phyloP scores from a whole-genome alignment of 2,329 filamentous ascomycete species.

The Ilyonectria sp. region DNA sequence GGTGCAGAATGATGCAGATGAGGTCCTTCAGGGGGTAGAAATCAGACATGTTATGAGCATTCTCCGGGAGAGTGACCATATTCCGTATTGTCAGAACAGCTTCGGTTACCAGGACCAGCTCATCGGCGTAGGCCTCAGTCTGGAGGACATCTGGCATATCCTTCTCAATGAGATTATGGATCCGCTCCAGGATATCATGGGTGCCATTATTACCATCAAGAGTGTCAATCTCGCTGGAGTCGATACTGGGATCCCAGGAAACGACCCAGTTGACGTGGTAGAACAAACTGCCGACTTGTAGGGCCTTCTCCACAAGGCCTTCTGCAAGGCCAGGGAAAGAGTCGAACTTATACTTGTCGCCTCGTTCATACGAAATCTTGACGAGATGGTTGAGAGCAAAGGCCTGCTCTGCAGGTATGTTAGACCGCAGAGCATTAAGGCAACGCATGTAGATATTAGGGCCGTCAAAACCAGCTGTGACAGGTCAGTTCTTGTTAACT shows the following conservation, averaged over 20 bases:
- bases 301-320: conserved; percentile 86
- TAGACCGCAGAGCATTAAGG: conserved; percentile 85
- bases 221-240: conserved; percentile 66
- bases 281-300: conserved; percentile 84
- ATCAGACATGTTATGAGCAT: conserved; percentile 84
- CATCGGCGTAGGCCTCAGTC: conserved; percentile 78
- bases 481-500: conserved; percentile 31
- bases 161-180: conserved; percentile 73
- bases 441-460: conserved; percentile 94
- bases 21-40: conserved; percentile 85
- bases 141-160: conserved; percentile 79
- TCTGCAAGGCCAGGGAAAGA: conserved; percentile 92
- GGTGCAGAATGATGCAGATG: conserved; percentile 84
- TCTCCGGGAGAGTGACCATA: conserved; percentile 94
- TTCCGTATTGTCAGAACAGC: conserved; percentile 91
- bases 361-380: conserved; percentile 94
- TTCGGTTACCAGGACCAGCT: conserved; percentile 85
- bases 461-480: conserved; percentile 74
- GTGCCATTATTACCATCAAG: conserved; percentile 66
- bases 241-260: conserved; percentile 72
- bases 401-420: conserved; percentile 85
- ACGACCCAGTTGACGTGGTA: conserved; percentile 88
- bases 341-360: conserved; percentile 96
- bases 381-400: conserved; percentile 95
- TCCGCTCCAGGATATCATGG: conserved; percentile 73